Evolutionary conservation across 768 basidiomycete species (phyloP), one percentile per base, ranked within the genome.

Genomic region (Phylloporus sp.): DNA sequence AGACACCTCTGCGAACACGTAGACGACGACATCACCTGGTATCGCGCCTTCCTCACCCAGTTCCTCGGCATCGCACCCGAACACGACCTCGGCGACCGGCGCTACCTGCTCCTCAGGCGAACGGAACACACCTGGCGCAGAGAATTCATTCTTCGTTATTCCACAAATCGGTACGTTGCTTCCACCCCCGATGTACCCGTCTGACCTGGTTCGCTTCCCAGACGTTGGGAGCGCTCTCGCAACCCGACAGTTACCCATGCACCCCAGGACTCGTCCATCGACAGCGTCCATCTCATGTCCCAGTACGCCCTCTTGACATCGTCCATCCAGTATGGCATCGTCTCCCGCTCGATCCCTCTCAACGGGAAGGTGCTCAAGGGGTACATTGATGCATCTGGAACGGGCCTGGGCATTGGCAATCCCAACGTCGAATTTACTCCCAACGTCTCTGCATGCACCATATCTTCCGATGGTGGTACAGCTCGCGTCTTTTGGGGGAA

Each of bases 21-120:
- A 73, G 76, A 76, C 44, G 76, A 86, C 56, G 89, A 92, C 49
- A 82, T 79, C 58, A 90, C 86, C 28, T 92, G 89, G 89, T 74
- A 77, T 41, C 71, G 79, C 18, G 89, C 90, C 23, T 88, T 87
- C 64, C 69, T 81, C 50, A 77, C 71, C 42, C 82, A 83, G 61
- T 81, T 80, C 59, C 62, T 89, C 35, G 80, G 78, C 39, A 75
- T 89, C 42, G 66, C 72, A 9, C 87, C 86, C 15, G 85, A 90
- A 64, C 65, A 65, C 44, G 76, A 80, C 49, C 64, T 84, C 26
- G 59, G 72, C 45, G 64, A 74, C 50, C 65, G 67, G 33, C 69
- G 63, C 48, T 68, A 68, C 42, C 59, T 77, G 44, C 68, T 87
- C 18, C 69, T 91, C 35, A 72, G 80, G 58, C 71, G 80, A 41